phyloP scores from a whole-genome alignment of 2,329 filamentous ascomycete species.

The Pestalotiopsis sp. region DNA sequence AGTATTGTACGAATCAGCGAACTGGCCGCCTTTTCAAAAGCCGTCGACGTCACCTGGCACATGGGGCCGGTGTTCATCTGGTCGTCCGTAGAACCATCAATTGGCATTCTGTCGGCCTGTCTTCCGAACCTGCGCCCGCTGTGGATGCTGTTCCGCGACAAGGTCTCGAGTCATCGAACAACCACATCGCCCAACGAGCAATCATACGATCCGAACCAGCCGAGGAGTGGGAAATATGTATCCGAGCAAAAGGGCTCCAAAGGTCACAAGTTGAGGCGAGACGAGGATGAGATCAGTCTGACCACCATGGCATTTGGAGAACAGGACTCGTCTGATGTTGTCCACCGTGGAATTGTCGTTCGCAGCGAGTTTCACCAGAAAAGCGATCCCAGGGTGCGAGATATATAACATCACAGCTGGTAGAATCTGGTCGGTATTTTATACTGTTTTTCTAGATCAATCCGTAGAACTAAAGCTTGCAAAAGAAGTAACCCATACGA shows the following conservation, averaged over 20 bases:
- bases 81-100: neutral
- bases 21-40: neutral
- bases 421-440: neutral
- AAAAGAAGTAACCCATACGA: too few species aligned
- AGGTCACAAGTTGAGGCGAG: neutral
- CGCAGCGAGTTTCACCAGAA: neutral
- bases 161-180: neutral
- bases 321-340: neutral
- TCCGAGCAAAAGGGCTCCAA: neutral
- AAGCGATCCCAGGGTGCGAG: neutral
- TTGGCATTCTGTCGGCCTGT: neutral
- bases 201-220: neutral
- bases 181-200: neutral
- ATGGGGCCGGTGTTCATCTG: constrained; percentile 6
- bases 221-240: neutral
- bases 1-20: neutral
- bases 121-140: neutral
- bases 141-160: neutral
- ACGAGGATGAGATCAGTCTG: neutral
- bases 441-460: too few species aligned
- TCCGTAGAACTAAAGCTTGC: too few species aligned
- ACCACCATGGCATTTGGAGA: neutral
- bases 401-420: neutral
- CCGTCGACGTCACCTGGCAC: neutral
- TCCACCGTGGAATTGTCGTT: neutral